These are phyloP conservation scores for Leishmania lainsoni DNA, from an alignment of 208 protist species.

Conservation along the genomic window DNA sequence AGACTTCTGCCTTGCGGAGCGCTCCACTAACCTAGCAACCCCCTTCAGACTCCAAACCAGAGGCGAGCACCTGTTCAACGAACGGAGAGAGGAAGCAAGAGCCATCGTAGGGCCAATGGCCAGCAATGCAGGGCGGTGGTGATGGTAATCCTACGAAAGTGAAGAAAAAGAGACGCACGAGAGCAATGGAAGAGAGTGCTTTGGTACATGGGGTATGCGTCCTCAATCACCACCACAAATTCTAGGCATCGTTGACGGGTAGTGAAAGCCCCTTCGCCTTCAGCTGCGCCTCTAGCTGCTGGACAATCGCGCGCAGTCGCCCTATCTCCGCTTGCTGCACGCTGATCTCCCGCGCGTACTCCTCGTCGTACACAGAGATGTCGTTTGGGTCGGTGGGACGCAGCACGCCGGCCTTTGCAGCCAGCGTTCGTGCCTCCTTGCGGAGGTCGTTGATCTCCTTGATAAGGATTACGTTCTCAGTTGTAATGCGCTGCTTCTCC, in stretches of 20 bases:
- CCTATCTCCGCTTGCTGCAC: conserved; percentile 87
- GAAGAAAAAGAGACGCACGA: background rate
- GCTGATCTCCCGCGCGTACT: conserved; percentile 80
- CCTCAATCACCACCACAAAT: background rate
- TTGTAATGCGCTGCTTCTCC: conserved; percentile 92
- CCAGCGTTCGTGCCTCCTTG: conserved; percentile 92
- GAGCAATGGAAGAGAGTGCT: background rate
- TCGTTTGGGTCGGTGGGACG: conserved; percentile 48
- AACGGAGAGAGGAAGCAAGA: background rate
- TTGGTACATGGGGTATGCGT: too few relatives aligned
- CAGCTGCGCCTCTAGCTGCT: conserved; percentile 72
- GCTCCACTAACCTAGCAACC: background rate
- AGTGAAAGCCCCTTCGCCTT: conserved; percentile 67
- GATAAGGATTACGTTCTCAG: conserved; percentile 96
- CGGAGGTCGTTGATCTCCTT: conserved; percentile 97
- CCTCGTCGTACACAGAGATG: conserved; percentile 71
- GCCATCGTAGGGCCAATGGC: too few relatives aligned
- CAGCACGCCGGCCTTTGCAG: conserved; percentile 65
- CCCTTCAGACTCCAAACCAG: background rate
- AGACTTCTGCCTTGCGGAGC: background rate
- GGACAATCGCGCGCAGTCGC: conserved; percentile 65
- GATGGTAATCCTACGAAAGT: too few relatives aligned
- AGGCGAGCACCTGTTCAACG: background rate
- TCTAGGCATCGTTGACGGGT: conserved; percentile 28
- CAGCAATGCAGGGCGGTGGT: background rate